Evolutionary conservation across 1,284 basidiomycete genomes (phyloP), one percentile per base, ranked within the genome.

Genomic region (Tranzscheliella williamsii): DNA sequence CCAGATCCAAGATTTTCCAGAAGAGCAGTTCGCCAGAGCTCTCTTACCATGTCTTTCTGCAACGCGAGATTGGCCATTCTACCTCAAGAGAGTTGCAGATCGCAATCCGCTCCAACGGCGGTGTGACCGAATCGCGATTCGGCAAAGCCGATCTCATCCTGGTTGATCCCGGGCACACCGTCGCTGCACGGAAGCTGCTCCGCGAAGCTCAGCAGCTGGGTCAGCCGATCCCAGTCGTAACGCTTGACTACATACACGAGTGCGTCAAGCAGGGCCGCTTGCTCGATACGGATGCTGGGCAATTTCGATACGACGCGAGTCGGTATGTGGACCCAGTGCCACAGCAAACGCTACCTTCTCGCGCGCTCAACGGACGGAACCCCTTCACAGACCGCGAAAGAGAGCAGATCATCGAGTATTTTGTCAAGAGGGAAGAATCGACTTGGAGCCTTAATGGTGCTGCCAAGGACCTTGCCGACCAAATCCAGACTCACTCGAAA

Each of bases 371-470:
- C 24, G 49, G 62, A 17, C 56, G 62, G 38, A 60, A 52, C 11
- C 38, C 62, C 2, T 65, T 43, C 46, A 52, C 51, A 5, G 56
- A 51, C 4, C 21, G 13, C 26, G 62, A 65, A 24, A 43, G 56
- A 12, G 32, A 48, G 26, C 41, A 42, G 16, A 62, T 71, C 30
- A 30, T 67, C 21, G 38, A 37, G 2, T 51, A 67, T 33, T 57
- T 71, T 24, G 39, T 51, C 37, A 38, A 45, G 23, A 48, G 42
- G 24, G 27, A 29, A 12, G 38, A 44, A 24, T 37, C 52, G 4
- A 24, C 39, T 15, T 69, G 57, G 50, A 71, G 65, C 34, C 45
- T 69, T 34, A 67, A 63, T 24, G 41, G 49, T 7, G 47, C 64
- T 6, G 62, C 69, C 6, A 42, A 44, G 23, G 41, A 52, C 17